Evolutionary conservation across 2,329 filamentous ascomycete species (phyloP), one percentile per base, ranked within the genome.

Genomic region (Microdochium paspali): DNA sequence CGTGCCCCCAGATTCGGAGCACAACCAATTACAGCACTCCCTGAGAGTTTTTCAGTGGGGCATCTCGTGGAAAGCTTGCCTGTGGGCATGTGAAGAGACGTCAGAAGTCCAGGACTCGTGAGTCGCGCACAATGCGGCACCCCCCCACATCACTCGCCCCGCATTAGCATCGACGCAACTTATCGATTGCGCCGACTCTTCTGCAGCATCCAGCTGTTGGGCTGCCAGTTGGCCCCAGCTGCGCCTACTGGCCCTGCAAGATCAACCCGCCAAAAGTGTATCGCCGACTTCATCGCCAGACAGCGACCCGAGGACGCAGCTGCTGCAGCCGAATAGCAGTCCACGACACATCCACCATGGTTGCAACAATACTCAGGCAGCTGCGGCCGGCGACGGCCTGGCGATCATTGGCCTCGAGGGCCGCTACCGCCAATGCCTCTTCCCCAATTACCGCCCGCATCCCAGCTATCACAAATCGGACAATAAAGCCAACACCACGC

Each of bases 341-440:
- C 26, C 26, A 7, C 7, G 7, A 28, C 26, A 28, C 26, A 28
- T 13, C 45, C 51, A 50, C 44, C 44, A 64, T 64, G 61, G 56
- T 60, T n/a, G 54, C 57, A 23, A 54, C 56, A 18, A 50, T 64
- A 53, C 48, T 63, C 49, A 55, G 61, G 51, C 56, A 44, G 24
- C 46, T 64, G 30, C 58, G 58, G 58, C 35, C 35, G 18, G 35
- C 35, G 9, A 40, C 35, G 35, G 35, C 35, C 35, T 40, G 35
- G 35, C 59, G 56, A 24, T 56, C 56, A n/a, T 50, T 61, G 46
- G 56, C 52, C 6, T 49, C 53, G 48, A 57, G 56, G 49, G 60
- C 67, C 44, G 56, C 63, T 44, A 61, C 66, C 46, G 62, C n/a
- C n/a, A n/a, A n/a, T n/a, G n/a, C n/a, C n/a, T n/a, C n/a, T n/a